phyloP scores from a whole-genome alignment of 768 basidiomycete genomes.

The Psilocybe subaeruginosa region DNA sequence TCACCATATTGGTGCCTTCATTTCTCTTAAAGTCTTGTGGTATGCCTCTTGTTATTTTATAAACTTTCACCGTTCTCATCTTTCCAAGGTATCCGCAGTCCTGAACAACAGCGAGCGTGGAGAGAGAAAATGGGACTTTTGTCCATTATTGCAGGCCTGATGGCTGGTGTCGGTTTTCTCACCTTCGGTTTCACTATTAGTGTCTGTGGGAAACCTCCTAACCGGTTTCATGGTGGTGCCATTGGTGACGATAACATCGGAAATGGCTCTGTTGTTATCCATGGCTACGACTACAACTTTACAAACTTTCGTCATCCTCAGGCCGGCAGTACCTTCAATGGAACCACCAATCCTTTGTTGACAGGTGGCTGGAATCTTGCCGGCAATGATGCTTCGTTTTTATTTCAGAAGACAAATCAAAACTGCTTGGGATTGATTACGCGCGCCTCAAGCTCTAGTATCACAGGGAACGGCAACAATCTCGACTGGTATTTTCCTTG shows the following conservation, averaged over 20 bases:
- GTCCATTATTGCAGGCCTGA: conserved; percentile 74
- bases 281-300: conserved; percentile 94
- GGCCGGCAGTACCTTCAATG: conserved; percentile 70
- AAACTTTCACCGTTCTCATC: not conserved
- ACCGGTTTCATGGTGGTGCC: conserved; percentile 79
- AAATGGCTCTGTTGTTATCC: conserved; percentile 85
- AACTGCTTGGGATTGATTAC: conserved; percentile 81
- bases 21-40: conserved; percentile 79
- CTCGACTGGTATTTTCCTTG: conserved; percentile 99
- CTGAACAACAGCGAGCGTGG: conserved; percentile 96
- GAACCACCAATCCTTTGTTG: conserved; percentile 82
- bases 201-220: conserved; percentile 88
- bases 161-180: conserved; percentile 95
- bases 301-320: conserved; percentile 83
- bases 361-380: conserved; percentile 75
- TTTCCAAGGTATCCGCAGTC: conserved; percentile 75
- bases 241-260: conserved; percentile 73
- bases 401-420: conserved; percentile 92
- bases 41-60: conserved; percentile 41
- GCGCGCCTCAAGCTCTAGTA: conserved; percentile 69
- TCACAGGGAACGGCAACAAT: conserved; percentile 59
- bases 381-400: conserved; percentile 89
- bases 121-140: conserved; percentile 97
- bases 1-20: conserved; percentile 84
- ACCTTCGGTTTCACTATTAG: conserved; percentile 97